phyloP scores from a whole-genome alignment of 208 protist species.

The Endotrypanum monterogeii region DNA sequence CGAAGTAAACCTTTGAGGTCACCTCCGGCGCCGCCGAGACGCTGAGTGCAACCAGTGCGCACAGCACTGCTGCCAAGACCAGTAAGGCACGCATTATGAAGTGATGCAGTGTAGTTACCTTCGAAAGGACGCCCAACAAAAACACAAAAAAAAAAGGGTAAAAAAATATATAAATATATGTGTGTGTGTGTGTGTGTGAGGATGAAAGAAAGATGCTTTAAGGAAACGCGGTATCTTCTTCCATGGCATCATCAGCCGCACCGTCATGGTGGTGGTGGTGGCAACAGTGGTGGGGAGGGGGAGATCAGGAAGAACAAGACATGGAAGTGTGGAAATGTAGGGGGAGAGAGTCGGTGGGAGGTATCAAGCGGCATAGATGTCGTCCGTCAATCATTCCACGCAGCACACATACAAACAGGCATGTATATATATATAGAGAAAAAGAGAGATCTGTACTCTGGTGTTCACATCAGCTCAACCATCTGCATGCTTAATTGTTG shows the following conservation, averaged over 20 bases:
- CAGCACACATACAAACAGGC: not conserved
- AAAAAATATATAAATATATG: not conserved
- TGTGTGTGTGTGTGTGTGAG: slow-evolving; percentile 4
- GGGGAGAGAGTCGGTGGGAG: not conserved
- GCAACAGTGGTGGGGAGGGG: not conserved
- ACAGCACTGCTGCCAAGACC: slow-evolving; percentile 23
- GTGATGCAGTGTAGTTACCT: not conserved
- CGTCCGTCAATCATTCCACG: not conserved
- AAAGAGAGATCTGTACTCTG: too few species aligned
- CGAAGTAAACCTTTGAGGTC: slow-evolving; percentile 86
- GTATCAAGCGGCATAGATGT: not conserved
- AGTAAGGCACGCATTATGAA: slow-evolving; percentile 22
- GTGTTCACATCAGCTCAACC: not conserved
- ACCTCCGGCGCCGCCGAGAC: slow-evolving; percentile 50
- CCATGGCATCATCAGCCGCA: not conserved
- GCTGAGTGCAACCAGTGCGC: slow-evolving; percentile 15
- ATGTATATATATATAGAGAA: too few species aligned
- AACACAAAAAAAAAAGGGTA: not conserved
- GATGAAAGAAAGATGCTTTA: not conserved
- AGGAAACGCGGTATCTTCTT: not conserved
- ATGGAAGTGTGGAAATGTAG: not conserved
- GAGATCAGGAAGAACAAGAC: too few species aligned
- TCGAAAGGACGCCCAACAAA: not conserved
- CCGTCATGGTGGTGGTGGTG: not conserved
- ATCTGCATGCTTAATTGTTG: not conserved